Evolutionary conservation across 495 filamentous ascomycete genomes (phyloP), one percentile per base, ranked within the genome.

Genomic region (Annulohypoxylon nitens): DNA sequence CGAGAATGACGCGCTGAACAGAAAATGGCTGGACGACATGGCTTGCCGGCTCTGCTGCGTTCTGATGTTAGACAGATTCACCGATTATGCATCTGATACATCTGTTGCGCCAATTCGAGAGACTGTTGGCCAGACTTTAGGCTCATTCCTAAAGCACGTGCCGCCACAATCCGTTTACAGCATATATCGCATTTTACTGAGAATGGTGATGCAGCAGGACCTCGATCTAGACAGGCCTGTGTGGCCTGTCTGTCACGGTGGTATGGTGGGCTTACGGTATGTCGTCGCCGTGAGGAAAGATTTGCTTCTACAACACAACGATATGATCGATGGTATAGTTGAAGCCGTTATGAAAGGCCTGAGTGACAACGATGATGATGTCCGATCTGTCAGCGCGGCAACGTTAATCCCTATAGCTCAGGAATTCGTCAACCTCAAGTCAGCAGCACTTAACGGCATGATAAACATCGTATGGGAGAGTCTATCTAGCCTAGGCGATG

Each of bases 391-490:
- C 77, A 97, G 96, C 85, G 96, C 96, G 20, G 94, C 97, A 37
- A 99, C 96, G 1, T 85, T 99, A 45, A 96, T 97, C 50, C 96
- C 96, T 7, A 97, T 99, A 77, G 94, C 96, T 11, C 90, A 93
- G 77, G 95, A 98, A 75, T 94, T 98, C 74, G 94, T 99, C 64
- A 88, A 86, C 60, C 88, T 97, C 75, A 92, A 94, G 8, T 90
- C 93, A 58, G 84, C 82, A 43, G 91, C 93, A 34, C 87, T 99
- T 37, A 87, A 92, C 55, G 84, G 86, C 33, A 86, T 99, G 48
- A 97, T 98, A 81, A 90, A 92, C 78, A 96, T 98, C 71, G 94
- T 99, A 26, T 99, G 96, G 96, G 93, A 94, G 70, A 98, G 96
- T 81, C 87, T 99, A 20, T 97, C 96, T 6, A 95, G 97, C 76